phyloP scores from a whole-genome alignment of 805 yeast genomes.

The Candida rishiriensis region DNA sequence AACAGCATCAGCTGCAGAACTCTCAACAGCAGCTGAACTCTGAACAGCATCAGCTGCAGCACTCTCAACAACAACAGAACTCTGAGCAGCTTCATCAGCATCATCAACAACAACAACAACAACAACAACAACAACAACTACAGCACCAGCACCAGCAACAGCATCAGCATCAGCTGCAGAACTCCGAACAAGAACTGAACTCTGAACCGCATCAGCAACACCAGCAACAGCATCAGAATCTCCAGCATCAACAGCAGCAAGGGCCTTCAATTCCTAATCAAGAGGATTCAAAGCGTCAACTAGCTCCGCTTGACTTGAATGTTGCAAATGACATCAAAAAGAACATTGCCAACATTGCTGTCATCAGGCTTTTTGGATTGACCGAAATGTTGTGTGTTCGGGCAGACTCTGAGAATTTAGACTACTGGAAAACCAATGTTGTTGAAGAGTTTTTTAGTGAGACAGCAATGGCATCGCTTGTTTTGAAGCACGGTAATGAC shows the following conservation, averaged over 20 bases:
- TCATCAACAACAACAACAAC: conserved; percentile 14
- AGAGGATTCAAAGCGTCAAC: neutral
- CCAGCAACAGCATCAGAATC: conserved; percentile 3
- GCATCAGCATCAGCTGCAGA: neutral
- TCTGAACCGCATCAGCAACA: conserved; percentile 1
- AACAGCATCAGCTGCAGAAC: conserved; percentile 6
- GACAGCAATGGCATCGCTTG: conserved; percentile 42
- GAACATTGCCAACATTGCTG: conserved; percentile 43
- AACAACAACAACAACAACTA: conserved; percentile 7
- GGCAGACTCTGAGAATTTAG: conserved; percentile 39
- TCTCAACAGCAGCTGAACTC: conserved; percentile 6
- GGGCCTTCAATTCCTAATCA: neutral
- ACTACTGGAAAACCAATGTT: conserved; percentile 45
- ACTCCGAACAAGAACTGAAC: too few species aligned
- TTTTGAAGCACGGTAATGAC: conserved; percentile 42
- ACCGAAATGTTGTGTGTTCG: conserved; percentile 40
- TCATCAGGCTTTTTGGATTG: conserved; percentile 45
- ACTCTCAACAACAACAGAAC: too few species aligned
- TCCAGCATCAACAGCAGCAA: conserved; percentile 6
- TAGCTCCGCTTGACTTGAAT: conserved; percentile 8
- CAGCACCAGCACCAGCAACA: conserved; percentile 6
- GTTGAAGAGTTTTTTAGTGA: conserved; percentile 51
- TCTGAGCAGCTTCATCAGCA: conserved; percentile 12
- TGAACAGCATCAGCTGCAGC: conserved; percentile 6
- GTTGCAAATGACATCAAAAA: conserved; percentile 24